phyloP scores from a whole-genome alignment of 352 stramenopile genomes.

The Elongisporangium prolatum region DNA sequence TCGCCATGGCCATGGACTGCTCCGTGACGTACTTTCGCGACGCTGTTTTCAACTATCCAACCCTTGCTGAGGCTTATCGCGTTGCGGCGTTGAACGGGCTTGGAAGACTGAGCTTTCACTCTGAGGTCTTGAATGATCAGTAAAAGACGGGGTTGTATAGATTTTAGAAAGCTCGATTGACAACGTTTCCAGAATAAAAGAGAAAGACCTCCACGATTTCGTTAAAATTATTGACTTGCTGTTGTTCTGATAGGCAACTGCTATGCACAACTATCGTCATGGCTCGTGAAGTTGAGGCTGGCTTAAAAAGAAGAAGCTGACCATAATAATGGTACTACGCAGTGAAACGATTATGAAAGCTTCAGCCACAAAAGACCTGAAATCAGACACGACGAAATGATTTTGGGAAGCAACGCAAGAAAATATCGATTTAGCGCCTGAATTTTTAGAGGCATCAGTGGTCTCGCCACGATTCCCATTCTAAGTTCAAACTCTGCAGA shows the following conservation, averaged over 20 bases:
- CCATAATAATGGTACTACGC: too few species aligned
- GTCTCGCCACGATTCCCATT: conserved; percentile 82
- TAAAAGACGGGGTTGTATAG: not conserved
- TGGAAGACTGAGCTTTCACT: conserved; percentile 76
- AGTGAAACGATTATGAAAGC: too few species aligned
- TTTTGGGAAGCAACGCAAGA: conserved; percentile 1
- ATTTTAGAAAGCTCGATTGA: not conserved
- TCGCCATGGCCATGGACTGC: conserved; percentile 77
- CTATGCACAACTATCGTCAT: too few species aligned
- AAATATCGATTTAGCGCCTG: not conserved
- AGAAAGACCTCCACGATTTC: not conserved
- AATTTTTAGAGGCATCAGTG: conserved; percentile 22
- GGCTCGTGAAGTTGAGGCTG: too few species aligned
- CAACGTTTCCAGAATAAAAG: not conserved
- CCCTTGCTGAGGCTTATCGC: conserved; percentile 87
- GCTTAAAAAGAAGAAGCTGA: too few species aligned
- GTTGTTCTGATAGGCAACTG: too few species aligned
- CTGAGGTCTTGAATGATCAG: conserved; percentile 16
- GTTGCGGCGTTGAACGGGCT: conserved; percentile 85
- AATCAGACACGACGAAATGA: too few species aligned
- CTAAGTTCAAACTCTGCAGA: conserved; percentile 70
- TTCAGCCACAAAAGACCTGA: too few species aligned
- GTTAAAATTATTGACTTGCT: too few species aligned
- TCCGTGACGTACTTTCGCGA: conserved; percentile 87
- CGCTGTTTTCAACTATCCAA: conserved; percentile 92